These are phyloP conservation scores for Piedraia hortae DNA, from an alignment of 2,329 filamentous ascomycete species.

Conservation along the genomic window DNA sequence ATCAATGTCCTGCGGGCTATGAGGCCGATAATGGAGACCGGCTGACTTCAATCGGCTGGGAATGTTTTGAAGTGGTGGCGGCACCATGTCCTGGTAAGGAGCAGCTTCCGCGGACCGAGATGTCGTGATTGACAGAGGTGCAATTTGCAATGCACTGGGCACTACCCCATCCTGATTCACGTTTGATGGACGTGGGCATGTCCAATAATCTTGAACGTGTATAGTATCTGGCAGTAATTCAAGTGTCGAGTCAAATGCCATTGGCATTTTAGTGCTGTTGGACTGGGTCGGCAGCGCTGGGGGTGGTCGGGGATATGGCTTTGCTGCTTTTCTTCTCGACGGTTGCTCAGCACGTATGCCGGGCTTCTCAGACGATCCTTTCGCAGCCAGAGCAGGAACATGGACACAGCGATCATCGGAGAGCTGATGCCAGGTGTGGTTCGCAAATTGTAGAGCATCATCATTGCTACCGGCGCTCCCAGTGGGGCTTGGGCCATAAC, in stretches of 20 bases:
- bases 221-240: constrained; percentile 13
- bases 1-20: too few species aligned
- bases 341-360: constrained; percentile 7
- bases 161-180: too few species aligned
- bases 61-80: too few species aligned
- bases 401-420: constrained; percentile 8
- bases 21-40: too few species aligned
- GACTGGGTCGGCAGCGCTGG: constrained; percentile 1
- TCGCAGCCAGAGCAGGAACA: constrained; percentile 6
- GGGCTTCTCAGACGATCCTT: constrained; percentile 5
- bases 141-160: too few species aligned
- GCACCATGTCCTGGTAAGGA: too few species aligned
- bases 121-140: too few species aligned
- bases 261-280: constrained; percentile 1
- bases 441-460: constrained; percentile 7
- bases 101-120: too few species aligned
- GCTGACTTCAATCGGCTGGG: too few species aligned
- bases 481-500: constrained; percentile 8
- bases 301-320: constrained; percentile 2
- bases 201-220: too few species aligned
- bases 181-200: too few species aligned
- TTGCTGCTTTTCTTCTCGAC: constrained; percentile 3
- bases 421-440: constrained; percentile 2
- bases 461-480: constrained; percentile 11
- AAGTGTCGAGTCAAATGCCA: constrained; percentile 2